Evolutionary conservation across 2,329 filamentous ascomycete genomes (phyloP).

Genomic region (Lachnellula hyalina): DNA sequence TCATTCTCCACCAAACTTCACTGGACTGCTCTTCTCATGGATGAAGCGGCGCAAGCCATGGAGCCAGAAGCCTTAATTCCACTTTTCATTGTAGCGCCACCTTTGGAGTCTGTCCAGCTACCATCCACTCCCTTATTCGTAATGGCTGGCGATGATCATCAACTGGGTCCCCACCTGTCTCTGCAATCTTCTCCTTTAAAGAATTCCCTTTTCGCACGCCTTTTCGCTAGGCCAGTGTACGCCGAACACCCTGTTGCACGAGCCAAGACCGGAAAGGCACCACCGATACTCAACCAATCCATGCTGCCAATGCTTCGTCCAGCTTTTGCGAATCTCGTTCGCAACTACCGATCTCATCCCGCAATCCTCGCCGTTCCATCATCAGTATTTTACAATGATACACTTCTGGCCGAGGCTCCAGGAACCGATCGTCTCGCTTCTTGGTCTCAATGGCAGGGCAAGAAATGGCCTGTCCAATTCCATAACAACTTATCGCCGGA

Average conservation of each 20-base stretch:
- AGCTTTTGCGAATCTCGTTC: conserved; percentile 18
- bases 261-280: conserved; percentile 9
- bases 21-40: conserved; percentile 16
- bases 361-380: conserved; percentile 22
- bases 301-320: conserved; percentile 19
- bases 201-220: conserved; percentile 15
- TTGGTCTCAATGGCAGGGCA: conserved; percentile 15
- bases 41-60: conserved; percentile 19
- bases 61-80: conserved; percentile 18
- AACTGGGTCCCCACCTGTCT: conserved; percentile 16
- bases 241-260: conserved; percentile 15
- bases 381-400: conserved; percentile 15
- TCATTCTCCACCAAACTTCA: conserved; percentile 7
- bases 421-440: conserved; percentile 9
- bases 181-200: conserved; percentile 11
- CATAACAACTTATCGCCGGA: conserved; percentile 14
- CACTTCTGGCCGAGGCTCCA: conserved; percentile 14
- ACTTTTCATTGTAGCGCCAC: conserved; percentile 14
- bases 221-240: conserved; percentile 15
- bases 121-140: conserved; percentile 9
- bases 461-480: conserved; percentile 16
- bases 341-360: conserved; percentile 20
- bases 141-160: conserved; percentile 19
- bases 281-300: conserved; percentile 4
- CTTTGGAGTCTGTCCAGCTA: conserved; percentile 2